Conservation (phyloP, 2,329 filamentous ascomycete species). For the Aspergillus quadrilineatus region DNA sequence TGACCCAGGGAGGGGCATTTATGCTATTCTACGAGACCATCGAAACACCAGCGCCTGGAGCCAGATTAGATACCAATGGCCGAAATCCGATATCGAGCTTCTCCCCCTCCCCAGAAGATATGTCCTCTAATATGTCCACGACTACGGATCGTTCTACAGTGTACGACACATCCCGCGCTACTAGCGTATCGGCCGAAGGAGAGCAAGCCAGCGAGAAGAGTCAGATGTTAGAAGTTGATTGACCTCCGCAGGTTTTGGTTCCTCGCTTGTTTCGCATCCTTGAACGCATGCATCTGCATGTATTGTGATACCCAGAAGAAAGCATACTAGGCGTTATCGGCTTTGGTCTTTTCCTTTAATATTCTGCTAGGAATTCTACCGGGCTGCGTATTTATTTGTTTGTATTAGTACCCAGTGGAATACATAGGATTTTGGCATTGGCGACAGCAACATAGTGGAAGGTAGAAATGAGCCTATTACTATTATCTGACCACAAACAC, state of each 20-base stretch:
- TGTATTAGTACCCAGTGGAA: constrained; percentile 2
- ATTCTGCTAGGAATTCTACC: constrained; percentile 4
- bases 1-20: constrained; percentile 79
- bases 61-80: not conserved
- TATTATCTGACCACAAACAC: not conserved
- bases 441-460: not conserved
- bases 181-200: constrained; percentile 29
- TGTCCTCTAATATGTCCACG: constrained; percentile 27
- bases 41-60: constrained; percentile 36
- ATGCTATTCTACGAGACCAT: constrained; percentile 95
- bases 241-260: not conserved
- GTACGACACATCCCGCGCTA: constrained; percentile 29
- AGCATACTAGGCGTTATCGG: constrained; percentile 17
- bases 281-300: constrained; percentile 11
- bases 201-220: constrained; percentile 8
- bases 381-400: not conserved
- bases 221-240: constrained; percentile 16
- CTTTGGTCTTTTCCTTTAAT: not conserved
- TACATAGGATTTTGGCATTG: not conserved
- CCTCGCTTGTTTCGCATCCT: not conserved
- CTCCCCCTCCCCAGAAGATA: constrained; percentile 25
- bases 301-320: constrained; percentile 22
- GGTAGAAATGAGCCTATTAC: not conserved
- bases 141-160: constrained; percentile 26
- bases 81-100: constrained; percentile 22